Evolutionary conservation across 176 grass and related monocot genomes (phyloP).

Genomic region (Lolium rigidum): DNA sequence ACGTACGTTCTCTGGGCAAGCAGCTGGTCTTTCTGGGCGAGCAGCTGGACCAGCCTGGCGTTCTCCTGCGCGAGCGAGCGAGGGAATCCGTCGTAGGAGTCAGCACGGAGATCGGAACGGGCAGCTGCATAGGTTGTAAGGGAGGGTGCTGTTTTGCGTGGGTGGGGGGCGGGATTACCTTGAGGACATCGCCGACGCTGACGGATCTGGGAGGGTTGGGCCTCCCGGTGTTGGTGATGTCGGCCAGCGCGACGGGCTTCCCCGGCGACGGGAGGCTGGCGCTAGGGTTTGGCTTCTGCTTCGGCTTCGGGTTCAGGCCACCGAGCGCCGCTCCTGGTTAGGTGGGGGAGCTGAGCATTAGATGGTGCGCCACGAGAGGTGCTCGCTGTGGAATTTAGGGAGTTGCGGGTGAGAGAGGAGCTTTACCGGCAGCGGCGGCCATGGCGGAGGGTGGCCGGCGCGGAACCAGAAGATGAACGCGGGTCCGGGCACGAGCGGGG

Average conservation of each 20-base stretch:
- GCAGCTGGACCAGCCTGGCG: conserved; percentile 31
- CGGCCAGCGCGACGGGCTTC: conserved; percentile 45
- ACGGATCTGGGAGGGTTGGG: conserved; percentile 34
- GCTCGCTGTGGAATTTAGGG: not conserved
- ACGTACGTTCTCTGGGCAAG: conserved; percentile 58
- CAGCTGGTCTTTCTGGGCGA: conserved; percentile 40
- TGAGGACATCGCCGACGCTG: conserved; percentile 37
- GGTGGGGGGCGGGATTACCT: conserved; percentile 31
- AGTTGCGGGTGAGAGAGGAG: not conserved
- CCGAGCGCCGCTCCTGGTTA: conserved; percentile 38
- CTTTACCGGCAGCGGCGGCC: conserved; percentile 48
- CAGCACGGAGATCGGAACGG: not conserved
- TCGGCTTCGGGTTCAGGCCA: conserved; percentile 9
- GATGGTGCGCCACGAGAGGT: not conserved
- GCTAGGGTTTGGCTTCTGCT: conserved; percentile 25
- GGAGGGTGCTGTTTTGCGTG: not conserved
- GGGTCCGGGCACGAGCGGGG: not conserved
- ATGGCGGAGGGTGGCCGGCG: conserved; percentile 5
- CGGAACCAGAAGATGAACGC: not conserved
- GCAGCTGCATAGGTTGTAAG: not conserved
- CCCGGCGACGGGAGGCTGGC: not conserved
- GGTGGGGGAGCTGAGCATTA: not conserved
- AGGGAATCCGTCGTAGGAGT: not conserved
- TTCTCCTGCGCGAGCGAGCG: conserved; percentile 59
- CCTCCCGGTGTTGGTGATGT: conserved; percentile 65